Evolutionary conservation across 805 yeast genomes (phyloP), one percentile per base, ranked within the genome.

Genomic region (Cyberlindnera lachancei): DNA sequence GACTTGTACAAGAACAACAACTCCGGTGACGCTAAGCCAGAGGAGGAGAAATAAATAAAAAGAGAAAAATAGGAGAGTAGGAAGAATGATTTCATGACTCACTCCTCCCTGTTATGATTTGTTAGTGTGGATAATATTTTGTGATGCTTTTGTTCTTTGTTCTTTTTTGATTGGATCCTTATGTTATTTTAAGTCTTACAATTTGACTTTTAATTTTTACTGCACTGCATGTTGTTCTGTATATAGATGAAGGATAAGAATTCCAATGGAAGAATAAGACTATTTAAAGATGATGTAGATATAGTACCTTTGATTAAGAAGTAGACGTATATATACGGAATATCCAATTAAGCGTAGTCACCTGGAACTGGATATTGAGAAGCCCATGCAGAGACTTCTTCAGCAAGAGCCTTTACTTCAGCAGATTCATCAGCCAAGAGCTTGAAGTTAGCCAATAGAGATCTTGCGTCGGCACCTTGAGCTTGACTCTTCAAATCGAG

Each of bases 331-430:
- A 10, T n/a, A 9, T n/a, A n/a, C 13, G 7, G 18, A n/a, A 25
- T 5, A 15, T 25, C 5, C 19, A 25, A 21, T 31, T 26, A 43
- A 16, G 41, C 43, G 25, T 33, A 52, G 37, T 82, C 94, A 48
- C 95, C 95, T 33, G 96, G 96, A 41, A 87, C 94, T 18, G 95
- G 95, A 64, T 66, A 86, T 40, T 70, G 53, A 23, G 78, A 68
- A 30, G 72, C 90, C 85, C 90, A 86, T 15, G 62, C 62, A 29
- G 75, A 64, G 35, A 86, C 84, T 52, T 81, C 88, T 31, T 68
- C 55, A 41, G 74, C 75, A 49, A 85, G 64, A 5, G 58, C 59
- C 54, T 70, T 68, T 28, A 86, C 78, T 40, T 75, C 79, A 4
- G 58, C 66, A 44, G 73, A 68, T 42, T 76, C 78, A 39, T 67